phyloP scores from a whole-genome alignment of 441 rosid genomes.

The Gossypium schwendimanii region DNA sequence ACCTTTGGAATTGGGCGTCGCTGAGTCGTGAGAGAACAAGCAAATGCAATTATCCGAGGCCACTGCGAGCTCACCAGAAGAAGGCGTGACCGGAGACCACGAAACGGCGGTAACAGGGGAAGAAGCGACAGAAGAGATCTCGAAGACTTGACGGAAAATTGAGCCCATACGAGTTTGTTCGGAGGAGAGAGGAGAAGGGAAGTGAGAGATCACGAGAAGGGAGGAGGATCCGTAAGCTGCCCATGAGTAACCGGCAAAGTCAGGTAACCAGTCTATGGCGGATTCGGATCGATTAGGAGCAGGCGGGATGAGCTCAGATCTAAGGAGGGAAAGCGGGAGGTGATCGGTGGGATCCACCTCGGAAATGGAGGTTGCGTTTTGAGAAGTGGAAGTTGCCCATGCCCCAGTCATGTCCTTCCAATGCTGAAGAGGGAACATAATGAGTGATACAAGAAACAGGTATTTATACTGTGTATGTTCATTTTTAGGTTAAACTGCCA shows the following conservation, averaged over 20 bases:
- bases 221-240: conserved; percentile 89
- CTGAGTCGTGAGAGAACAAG: conserved; percentile 44
- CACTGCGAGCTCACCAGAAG: conserved; percentile 77
- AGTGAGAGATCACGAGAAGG: conserved; percentile 77
- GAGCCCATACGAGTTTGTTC: conserved; percentile 57
- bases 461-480: not conserved
- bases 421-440: not conserved
- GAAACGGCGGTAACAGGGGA: conserved; percentile 55
- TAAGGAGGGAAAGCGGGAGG: conserved; percentile 8
- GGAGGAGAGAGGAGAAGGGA: conserved; percentile 74
- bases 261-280: conserved; percentile 83
- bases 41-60: conserved; percentile 51
- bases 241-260: conserved; percentile 86
- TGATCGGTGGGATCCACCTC: conserved; percentile 8
- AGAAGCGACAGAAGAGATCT: conserved; percentile 44
- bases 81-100: conserved; percentile 74
- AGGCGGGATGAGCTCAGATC: conserved; percentile 66
- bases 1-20: conserved; percentile 31
- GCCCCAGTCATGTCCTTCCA: conserved; percentile 1
- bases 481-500: no score
- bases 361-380: not conserved
- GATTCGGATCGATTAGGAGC: conserved; percentile 61
- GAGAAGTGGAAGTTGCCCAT: conserved; percentile 3
- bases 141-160: conserved; percentile 66
- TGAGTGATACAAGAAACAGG: not conserved